Evolutionary conservation across 495 filamentous ascomycete species (phyloP), one percentile per base, ranked within the genome.

Genomic region (Jackrogersella minutella): DNA sequence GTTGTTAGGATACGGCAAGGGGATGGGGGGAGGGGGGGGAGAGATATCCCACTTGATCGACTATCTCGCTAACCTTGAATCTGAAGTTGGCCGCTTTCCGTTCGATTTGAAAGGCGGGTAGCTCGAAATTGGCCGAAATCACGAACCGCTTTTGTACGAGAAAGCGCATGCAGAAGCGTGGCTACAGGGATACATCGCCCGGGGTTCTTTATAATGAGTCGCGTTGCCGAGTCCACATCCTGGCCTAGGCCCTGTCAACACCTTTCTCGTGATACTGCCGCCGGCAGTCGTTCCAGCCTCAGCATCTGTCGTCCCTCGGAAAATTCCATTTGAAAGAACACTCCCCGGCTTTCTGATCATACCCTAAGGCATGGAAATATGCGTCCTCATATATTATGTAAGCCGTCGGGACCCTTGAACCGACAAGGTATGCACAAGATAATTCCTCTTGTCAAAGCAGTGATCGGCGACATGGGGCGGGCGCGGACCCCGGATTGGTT

Each of bases 391-490:
- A 31, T 14, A 22, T 46, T 46, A 46, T 26, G 41, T 57, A 41
- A 39, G 33, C 33, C 28, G 13, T 26, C 11, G 30, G 19, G 19
- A 36, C 41, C 36, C 34, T 37, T 36, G 44, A 51, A 43, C 49
- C 31, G 26, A 59, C 53, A 10, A 36, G 44, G 44, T 14, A 34
- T 54, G 43, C 44, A 34, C 62, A 33, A 58, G 19, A 30, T 28
- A 57, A 46, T 30, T 37, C 14, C 28, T 41, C 44, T 58, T 28
- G 46, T 58, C 54, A 40, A 59, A 37, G 26, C 34, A 41, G 49
- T 59, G 62, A 65, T 65, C 62, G 41, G 51, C 54, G 19, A 40
- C 62, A 54, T 59, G 62, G 62, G 49, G 62, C 30, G 47, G 62
- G 53, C n/a, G 31, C 39, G 43, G 44, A 59, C 52, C 62, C 55